phyloP scores from a whole-genome alignment of 805 yeast genomes.

The Saccharomyces mikatae region DNA sequence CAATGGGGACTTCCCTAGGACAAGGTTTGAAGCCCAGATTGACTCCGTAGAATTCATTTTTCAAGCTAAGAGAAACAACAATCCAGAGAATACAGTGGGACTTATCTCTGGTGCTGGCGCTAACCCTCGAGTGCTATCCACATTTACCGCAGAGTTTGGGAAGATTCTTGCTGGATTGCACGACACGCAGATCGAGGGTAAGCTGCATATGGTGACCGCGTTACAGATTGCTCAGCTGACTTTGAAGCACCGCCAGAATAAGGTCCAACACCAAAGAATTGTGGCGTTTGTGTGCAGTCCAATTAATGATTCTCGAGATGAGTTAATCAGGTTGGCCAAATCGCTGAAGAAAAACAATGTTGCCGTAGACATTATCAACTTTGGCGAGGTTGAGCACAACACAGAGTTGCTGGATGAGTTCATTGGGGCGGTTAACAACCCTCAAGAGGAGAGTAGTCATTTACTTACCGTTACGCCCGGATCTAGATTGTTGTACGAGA shows the following conservation, averaged over 20 bases:
- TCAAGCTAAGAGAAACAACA: slow-evolving; percentile 73
- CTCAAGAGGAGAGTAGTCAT: slow-evolving; percentile 67
- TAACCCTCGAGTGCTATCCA: slow-evolving; percentile 80
- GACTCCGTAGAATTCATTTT: slow-evolving; percentile 85
- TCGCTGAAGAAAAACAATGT: slow-evolving; percentile 88
- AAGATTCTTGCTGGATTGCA: slow-evolving; percentile 78
- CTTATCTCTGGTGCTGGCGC: slow-evolving; percentile 80
- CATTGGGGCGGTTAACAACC: slow-evolving; percentile 52
- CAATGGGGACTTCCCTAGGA: slow-evolving; percentile 86
- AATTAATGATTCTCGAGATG: slow-evolving; percentile 53
- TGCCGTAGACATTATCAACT: slow-evolving; percentile 82
- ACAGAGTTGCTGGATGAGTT: slow-evolving; percentile 74
- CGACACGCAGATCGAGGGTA: slow-evolving; percentile 64
- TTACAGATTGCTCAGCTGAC: slow-evolving; percentile 92
- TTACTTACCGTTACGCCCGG: slow-evolving; percentile 85
- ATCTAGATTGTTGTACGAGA: slow-evolving; percentile 74
- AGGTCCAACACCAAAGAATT: slow-evolving; percentile 83
- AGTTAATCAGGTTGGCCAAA: slow-evolving; percentile 77
- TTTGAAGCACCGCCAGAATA: slow-evolving; percentile 91
- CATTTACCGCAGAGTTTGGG: slow-evolving; percentile 82
- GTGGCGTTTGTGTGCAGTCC: slow-evolving; percentile 88
- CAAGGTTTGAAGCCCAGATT: slow-evolving; percentile 85
- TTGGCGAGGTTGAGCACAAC: slow-evolving; percentile 81
- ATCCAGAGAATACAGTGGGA: slow-evolving; percentile 94
- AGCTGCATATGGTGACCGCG: slow-evolving; percentile 64